These are phyloP conservation scores for Xylariales sp. DNA, from an alignment of 2,329 filamentous ascomycete species.

Conservation along the genomic window DNA sequence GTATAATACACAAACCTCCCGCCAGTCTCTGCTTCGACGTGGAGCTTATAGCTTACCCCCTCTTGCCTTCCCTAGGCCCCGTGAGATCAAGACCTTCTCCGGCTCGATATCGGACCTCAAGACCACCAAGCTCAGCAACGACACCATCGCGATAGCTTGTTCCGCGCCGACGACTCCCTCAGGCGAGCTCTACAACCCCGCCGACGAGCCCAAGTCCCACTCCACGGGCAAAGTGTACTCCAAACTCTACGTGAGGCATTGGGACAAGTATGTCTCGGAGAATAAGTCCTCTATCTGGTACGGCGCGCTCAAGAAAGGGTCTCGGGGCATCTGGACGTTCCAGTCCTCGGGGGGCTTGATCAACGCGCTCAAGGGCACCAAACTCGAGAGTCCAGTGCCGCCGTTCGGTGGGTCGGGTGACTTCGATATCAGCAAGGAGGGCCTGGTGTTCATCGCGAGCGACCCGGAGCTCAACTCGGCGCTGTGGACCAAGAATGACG, in stretches of 20 bases:
- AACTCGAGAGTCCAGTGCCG: constrained; percentile 62
- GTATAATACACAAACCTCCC: constrained; percentile 14
- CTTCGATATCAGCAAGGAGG: constrained; percentile 66
- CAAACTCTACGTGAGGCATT: constrained; percentile 74
- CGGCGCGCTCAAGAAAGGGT: constrained; percentile 29
- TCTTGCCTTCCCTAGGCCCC: constrained; percentile 31
- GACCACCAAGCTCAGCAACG: constrained; percentile 43
- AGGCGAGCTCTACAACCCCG: constrained; percentile 65
- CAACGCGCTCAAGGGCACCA: constrained; percentile 59
- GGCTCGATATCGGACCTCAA: constrained; percentile 57
- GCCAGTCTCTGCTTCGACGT: not conserved
- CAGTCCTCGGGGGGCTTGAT: constrained; percentile 39
- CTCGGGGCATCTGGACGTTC: constrained; percentile 34
- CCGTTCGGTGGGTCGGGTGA: constrained; percentile 78
- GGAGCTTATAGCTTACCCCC: constrained; percentile 1
- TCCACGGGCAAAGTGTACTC: constrained; percentile 69
- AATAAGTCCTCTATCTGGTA: constrained; percentile 60
- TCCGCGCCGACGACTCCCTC: constrained; percentile 63
- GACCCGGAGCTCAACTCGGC: constrained; percentile 68
- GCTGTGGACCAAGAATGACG: constrained; percentile 74
- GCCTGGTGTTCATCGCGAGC: constrained; percentile 70
- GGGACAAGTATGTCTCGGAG: constrained; percentile 70
- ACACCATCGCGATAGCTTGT: constrained; percentile 49
- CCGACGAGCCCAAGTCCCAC: constrained; percentile 52
- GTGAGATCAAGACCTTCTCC: constrained; percentile 44